phyloP scores from a whole-genome alignment of 805 yeast species.

The Wickerhamia fluorescens region DNA sequence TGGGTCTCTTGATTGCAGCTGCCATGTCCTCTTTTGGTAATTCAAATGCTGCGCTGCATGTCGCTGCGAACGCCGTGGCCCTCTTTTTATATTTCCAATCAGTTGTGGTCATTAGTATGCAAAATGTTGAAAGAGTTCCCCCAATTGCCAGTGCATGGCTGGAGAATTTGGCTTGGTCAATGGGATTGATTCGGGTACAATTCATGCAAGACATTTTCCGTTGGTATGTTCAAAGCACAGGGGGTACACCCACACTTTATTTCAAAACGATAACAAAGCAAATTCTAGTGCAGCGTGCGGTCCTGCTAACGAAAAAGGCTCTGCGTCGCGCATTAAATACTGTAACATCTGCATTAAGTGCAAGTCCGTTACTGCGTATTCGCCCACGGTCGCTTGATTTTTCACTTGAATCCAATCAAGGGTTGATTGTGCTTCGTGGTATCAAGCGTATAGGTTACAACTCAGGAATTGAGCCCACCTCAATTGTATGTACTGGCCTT shows the following conservation, averaged over 20 bases:
- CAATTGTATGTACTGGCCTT: conserved; percentile 80
- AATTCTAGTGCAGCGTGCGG: conserved; percentile 62
- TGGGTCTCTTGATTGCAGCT: conserved; percentile 81
- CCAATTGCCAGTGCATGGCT: conserved; percentile 93
- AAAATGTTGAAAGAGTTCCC: conserved; percentile 78
- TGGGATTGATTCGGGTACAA: conserved; percentile 72
- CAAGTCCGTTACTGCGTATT: conserved; percentile 17
- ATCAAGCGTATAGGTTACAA: conserved; percentile 75
- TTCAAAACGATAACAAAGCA: conserved; percentile 55
- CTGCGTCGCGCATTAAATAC: conserved; percentile 33
- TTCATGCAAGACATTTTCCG: conserved; percentile 84
- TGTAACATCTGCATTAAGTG: background rate
- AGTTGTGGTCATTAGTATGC: conserved; percentile 78
- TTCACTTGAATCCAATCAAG: conserved; percentile 42
- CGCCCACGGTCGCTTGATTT: conserved; percentile 28
- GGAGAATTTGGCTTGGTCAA: conserved; percentile 89
- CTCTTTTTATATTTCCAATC: conserved; percentile 84
- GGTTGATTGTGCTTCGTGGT: conserved; percentile 71
- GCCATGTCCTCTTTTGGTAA: conserved; percentile 78
- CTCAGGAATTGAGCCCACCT: conserved; percentile 73
- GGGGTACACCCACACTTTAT: conserved; percentile 74
- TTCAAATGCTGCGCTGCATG: conserved; percentile 82
- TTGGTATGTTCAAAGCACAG: conserved; percentile 84
- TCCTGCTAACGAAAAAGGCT: background rate
- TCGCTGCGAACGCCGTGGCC: conserved; percentile 80